These are phyloP conservation scores for Nitzschia sp. DNA, from an alignment of 108 stramenopile species.

Conservation along the genomic window DNA sequence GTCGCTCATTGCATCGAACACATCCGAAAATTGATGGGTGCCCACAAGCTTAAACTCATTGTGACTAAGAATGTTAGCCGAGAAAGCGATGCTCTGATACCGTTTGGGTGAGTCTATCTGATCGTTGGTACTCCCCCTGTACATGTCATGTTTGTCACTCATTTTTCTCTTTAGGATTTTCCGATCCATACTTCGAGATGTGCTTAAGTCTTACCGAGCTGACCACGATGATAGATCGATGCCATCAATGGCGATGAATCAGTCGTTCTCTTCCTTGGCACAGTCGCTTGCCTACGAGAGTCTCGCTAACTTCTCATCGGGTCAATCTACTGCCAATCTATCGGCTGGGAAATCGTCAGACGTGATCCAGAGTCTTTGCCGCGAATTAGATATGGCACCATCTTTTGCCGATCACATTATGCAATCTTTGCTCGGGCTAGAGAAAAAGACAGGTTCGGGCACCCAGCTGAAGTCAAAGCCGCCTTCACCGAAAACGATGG, in stretches of 20 bases:
- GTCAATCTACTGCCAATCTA: slow-evolving; percentile 9
- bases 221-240: slow-evolving; percentile 16
- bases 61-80: slow-evolving; percentile 56
- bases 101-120: slow-evolving; percentile 51
- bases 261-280: slow-evolving; percentile 28
- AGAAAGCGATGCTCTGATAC: slow-evolving; percentile 60
- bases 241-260: background rate
- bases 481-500: slow-evolving; percentile 29
- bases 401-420: slow-evolving; percentile 50
- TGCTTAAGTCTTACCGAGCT: slow-evolving; percentile 20
- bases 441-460: slow-evolving; percentile 2
- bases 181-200: slow-evolving; percentile 50
- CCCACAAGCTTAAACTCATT: slow-evolving; percentile 38
- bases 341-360: slow-evolving; percentile 2
- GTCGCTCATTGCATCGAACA: slow-evolving; percentile 53
- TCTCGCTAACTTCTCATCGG: slow-evolving; percentile 38
- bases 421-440: slow-evolving; percentile 22
- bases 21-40: slow-evolving; percentile 40
- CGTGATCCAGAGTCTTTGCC: slow-evolving; percentile 33
- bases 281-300: slow-evolving; percentile 34
- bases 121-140: too few species aligned
- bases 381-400: slow-evolving; percentile 51
- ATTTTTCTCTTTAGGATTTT: slow-evolving; percentile 37
- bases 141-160: too few species aligned
- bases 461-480: slow-evolving; percentile 2